These are phyloP conservation scores for Trichoderma polysporum DNA, from an alignment of 2,329 filamentous ascomycete species.

Conservation along the genomic window DNA sequence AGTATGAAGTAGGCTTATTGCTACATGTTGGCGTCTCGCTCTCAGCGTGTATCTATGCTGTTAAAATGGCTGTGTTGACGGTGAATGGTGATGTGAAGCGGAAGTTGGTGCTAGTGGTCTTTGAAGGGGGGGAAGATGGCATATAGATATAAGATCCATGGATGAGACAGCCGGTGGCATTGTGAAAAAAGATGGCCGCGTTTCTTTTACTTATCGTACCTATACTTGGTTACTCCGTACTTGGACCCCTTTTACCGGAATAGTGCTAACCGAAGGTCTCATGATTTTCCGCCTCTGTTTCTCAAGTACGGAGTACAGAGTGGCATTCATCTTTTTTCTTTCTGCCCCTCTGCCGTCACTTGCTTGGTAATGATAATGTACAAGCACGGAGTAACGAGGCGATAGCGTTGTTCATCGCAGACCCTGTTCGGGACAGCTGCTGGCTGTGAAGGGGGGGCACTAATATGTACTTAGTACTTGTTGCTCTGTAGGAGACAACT, in stretches of 20 bases:
- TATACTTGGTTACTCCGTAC: neutral
- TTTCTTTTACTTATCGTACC: neutral
- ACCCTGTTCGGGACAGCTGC: neutral
- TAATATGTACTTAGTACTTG: neutral
- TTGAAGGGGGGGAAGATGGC: neutral
- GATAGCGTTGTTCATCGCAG: conserved; percentile 8
- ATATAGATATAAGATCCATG: neutral
- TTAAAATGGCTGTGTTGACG: neutral
- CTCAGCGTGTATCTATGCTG: neutral
- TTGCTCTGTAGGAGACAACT: neutral
- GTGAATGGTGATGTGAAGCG: neutral
- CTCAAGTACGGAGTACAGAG: neutral
- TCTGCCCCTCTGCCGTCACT: neutral
- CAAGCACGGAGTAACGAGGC: no score
- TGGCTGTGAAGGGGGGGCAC: neutral
- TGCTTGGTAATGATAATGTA: conserved; percentile 7
- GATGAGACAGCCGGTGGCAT: neutral
- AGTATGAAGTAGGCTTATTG: neutral
- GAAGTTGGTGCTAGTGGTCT: neutral
- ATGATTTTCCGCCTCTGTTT: neutral
- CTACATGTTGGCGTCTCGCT: neutral
- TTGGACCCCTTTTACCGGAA: neutral
- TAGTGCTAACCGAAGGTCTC: neutral
- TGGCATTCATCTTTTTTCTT: neutral
- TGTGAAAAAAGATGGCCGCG: neutral